These are phyloP conservation scores for Ilex asprella DNA, from an alignment of 257 asterid genomes.

Conservation along the genomic window DNA sequence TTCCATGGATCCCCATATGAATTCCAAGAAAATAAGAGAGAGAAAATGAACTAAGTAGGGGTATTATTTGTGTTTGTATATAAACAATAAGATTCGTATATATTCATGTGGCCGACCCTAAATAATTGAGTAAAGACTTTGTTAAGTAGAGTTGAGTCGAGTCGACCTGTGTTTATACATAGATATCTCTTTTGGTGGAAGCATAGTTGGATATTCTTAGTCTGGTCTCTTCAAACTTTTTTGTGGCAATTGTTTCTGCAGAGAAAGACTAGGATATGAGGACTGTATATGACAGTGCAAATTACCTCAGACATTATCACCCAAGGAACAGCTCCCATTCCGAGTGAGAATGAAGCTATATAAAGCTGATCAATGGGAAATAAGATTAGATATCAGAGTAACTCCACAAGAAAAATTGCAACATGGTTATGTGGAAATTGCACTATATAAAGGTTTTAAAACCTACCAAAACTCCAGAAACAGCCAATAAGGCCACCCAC, in stretches of 20 bases:
- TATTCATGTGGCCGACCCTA: too few species aligned
- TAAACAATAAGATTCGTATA: too few species aligned
- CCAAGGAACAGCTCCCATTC: slow-evolving; percentile 93
- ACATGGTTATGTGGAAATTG: too few species aligned
- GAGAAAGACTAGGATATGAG: background rate
- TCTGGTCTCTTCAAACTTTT: background rate
- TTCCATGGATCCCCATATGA: too few species aligned
- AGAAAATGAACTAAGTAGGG: too few species aligned
- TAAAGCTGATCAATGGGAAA: slow-evolving; percentile 40
- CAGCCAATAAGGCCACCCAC: slow-evolving; percentile 51
- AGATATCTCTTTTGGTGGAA: background rate
- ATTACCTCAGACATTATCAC: slow-evolving; percentile 93
- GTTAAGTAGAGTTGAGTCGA: too few species aligned
- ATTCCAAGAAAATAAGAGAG: too few species aligned
- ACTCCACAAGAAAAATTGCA: too few species aligned
- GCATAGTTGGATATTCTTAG: background rate
- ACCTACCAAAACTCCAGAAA: slow-evolving; percentile 70
- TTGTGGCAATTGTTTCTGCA: background rate
- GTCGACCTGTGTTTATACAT: too few species aligned
- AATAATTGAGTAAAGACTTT: too few species aligned
- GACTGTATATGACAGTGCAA: background rate
- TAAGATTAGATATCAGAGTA: background rate
- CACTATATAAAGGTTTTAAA: too few species aligned
- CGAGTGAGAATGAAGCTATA: slow-evolving; percentile 63
- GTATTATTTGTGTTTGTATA: too few species aligned